Percentiles rank a stretch among this genome's conserved stretches.
phyloP scores from a whole-genome alignment of 2,329 filamentous ascomycete species.

The Aspergillus fumigatus region DNA sequence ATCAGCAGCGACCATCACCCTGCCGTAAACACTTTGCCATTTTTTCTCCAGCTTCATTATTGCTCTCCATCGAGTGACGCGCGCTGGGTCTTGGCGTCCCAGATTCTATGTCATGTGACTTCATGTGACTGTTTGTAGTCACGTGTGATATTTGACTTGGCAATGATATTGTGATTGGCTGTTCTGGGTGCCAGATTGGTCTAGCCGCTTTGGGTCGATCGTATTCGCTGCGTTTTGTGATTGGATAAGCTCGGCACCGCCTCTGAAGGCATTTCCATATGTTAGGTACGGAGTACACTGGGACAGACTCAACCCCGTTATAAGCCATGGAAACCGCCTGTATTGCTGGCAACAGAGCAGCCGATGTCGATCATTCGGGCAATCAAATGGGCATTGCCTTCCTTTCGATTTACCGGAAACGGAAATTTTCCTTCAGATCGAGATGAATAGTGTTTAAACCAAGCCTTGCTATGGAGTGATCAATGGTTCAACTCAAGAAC shows the following conservation, averaged over 20 bases:
- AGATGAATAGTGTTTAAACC: neutral
- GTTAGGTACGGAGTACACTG: no score
- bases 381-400: neutral
- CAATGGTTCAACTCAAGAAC: neutral
- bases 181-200: neutral
- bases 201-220: neutral
- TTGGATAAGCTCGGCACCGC: neutral
- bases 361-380: neutral
- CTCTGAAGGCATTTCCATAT: no score
- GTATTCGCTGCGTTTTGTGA: neutral
- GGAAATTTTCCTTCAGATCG: neutral
- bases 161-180: neutral
- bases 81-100: constrained; percentile 13
- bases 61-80: constrained; percentile 5
- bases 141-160: neutral
- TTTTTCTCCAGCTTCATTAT: neutral
- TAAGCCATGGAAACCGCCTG: neutral
- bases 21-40: neutral
- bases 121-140: constrained; percentile 6
- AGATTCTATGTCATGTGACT: constrained; percentile 11
- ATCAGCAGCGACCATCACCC: neutral
- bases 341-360: neutral
- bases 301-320: neutral
- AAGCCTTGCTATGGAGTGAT: neutral
- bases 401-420: neutral